Evolutionary conservation across 2,329 filamentous ascomycete genomes (phyloP).

Genomic region (Claviceps fusiformis): DNA sequence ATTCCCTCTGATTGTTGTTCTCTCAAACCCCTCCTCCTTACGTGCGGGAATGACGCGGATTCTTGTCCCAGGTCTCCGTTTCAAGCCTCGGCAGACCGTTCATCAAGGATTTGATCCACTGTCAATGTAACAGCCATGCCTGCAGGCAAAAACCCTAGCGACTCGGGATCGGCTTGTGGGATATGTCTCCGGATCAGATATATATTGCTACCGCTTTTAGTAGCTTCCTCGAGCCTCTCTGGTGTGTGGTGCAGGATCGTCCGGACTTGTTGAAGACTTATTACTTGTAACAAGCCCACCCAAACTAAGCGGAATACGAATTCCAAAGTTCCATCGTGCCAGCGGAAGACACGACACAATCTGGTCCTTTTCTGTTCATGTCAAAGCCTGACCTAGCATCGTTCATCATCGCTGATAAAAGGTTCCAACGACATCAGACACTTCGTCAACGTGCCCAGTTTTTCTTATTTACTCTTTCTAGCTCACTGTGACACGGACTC

Average conservation of each 20-base stretch:
- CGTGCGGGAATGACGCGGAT: conserved; percentile 2
- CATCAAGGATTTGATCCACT: conserved; percentile 7
- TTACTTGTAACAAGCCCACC: conserved; percentile 9
- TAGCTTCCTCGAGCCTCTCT: conserved; percentile 2
- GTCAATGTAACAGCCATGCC: conserved; percentile 10
- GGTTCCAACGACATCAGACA: background rate
- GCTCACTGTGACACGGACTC: background rate
- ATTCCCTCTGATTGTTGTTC: background rate
- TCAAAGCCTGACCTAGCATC: background rate
- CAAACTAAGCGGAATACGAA: conserved; percentile 1
- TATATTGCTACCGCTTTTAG: conserved; percentile 3
- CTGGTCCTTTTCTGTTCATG: background rate
- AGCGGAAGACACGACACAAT: conserved; percentile 5
- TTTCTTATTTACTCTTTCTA: no score
- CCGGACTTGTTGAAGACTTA: background rate
- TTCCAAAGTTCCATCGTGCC: conserved; percentile 2
- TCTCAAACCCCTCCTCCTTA: background rate
- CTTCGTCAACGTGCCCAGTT: background rate
- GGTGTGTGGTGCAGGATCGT: background rate
- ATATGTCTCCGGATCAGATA: conserved; percentile 12
- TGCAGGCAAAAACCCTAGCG: conserved; percentile 1
- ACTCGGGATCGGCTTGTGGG: conserved; percentile 6
- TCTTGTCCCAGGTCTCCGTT: conserved; percentile 7
- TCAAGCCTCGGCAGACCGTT: conserved; percentile 2
- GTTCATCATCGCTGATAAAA: background rate